Percentiles rank a stretch among this genome's conserved stretches.
phyloP scores from a whole-genome alignment of 1,139 yeast genomes.

The Debaryomycetaceae sp. region DNA sequence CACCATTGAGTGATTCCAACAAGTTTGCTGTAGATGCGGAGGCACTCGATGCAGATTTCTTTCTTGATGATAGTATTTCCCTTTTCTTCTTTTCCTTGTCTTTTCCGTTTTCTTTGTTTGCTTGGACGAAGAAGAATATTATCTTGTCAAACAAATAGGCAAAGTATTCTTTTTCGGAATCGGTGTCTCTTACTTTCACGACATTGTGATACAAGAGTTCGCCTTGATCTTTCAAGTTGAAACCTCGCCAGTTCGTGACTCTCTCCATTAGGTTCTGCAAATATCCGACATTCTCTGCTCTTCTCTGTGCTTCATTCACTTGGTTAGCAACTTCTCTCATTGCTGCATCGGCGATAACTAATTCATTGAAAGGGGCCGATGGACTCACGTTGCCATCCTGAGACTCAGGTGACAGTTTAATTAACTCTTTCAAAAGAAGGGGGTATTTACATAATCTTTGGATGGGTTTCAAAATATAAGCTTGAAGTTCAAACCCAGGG shows the following conservation, averaged over 20 bases:
- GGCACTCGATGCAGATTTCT: conserved; percentile 35
- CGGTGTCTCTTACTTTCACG: conserved; percentile 74
- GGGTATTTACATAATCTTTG: conserved; percentile 96
- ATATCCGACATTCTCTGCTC: conserved; percentile 79
- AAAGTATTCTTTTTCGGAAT: conserved; percentile 82
- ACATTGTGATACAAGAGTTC: conserved; percentile 75
- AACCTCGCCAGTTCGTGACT: conserved; percentile 94
- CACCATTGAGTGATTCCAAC: conserved; percentile 33
- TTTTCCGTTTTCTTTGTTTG: conserved; percentile 18
- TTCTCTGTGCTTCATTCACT: conserved; percentile 91
- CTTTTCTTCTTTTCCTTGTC: conserved; percentile 31
- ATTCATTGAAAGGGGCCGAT: conserved; percentile 63
- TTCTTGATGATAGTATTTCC: conserved; percentile 38
- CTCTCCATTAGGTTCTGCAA: conserved; percentile 67
- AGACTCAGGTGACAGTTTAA: conserved; percentile 51
- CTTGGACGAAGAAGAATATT: conserved; percentile 70
- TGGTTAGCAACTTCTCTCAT: conserved; percentile 67
- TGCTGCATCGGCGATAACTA: conserved; percentile 65
- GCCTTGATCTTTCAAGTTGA: conserved; percentile 77
- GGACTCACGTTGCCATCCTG: conserved; percentile 22
- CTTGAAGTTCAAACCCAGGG: conserved; percentile 86
- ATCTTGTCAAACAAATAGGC: conserved; percentile 87
- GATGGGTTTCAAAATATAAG: conserved; percentile 87
- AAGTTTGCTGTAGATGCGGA: conserved; percentile 36
- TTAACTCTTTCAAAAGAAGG: conserved; percentile 67